Evolutionary conservation across 1,284 basidiomycete species (phyloP), one percentile per base, ranked within the genome.

Genomic region (Phellopilus nigrolimitatus): DNA sequence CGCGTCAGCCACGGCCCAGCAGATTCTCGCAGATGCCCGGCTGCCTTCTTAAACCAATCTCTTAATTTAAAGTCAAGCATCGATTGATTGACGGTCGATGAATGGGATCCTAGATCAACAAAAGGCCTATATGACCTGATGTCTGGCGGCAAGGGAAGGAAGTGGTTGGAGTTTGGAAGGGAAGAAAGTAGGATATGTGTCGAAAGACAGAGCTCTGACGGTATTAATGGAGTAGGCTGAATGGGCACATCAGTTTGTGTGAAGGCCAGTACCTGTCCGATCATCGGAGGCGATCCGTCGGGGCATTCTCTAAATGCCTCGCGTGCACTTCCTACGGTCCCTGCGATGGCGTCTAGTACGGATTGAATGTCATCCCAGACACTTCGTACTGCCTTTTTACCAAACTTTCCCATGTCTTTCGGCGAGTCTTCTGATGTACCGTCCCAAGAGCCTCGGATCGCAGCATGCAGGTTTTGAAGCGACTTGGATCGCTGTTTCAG

Each of bases 81-180:
- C 1, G 64, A 58, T 36, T 68, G 69, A 3, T 75, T 63, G 13
- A 82, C 62, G 4, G 70, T 71, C 12, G 79, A 72, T 1, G 78
- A 78, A 1, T 75, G 65, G 0, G 85, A 82, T 7, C 69, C 66
- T 8, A 79, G 65, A 58, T 89, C 85, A 51, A 90, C 73, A 61
- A 86, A 88, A 17, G 88, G 88, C 58, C 78, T 82, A 62, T 88
- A 90, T 8, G 75, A 73, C 54, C 73, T 73, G 55, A 91, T 74
- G 53, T 72, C 76, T 3, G 71, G 62, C 0, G 87, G 86, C 0
- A 91, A 73, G 37, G 85, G 69, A 19, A 79, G 71, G 58, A 88
- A 78, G 54, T 87, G 82, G 9, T 81, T 76, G 0, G 85, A 84
- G 1, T 88, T 88, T 0, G 87, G 87, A 15, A 91, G 71, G 10